A percentile compares a stretch with the other conserved stretches of the same genome.
These are phyloP conservation scores for Mycena rosella DNA, from an alignment of 768 basidiomycete genomes.

Conservation along the genomic window DNA sequence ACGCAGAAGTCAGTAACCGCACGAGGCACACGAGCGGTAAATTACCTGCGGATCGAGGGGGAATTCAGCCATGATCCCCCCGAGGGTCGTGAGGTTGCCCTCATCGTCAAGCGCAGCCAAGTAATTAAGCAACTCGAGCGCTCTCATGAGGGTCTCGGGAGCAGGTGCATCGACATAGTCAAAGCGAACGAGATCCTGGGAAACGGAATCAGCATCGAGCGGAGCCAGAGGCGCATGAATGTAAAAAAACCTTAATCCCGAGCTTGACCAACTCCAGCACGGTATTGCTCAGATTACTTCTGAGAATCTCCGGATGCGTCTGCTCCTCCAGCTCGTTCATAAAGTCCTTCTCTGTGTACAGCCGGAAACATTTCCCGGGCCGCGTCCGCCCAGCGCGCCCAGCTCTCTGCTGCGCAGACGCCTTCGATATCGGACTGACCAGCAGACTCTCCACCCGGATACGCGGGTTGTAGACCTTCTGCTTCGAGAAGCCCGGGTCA, in stretches of 20 bases:
- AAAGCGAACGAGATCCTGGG: constrained; percentile 85
- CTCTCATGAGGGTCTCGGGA: constrained; percentile 97
- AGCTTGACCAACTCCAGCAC: constrained; percentile 95
- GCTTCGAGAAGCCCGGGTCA: constrained; percentile 97
- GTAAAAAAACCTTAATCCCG: constrained; percentile 80
- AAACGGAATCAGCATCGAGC: neutral
- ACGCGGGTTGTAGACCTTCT: constrained; percentile 98
- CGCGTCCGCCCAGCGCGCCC: constrained; percentile 96
- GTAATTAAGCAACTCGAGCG: constrained; percentile 93
- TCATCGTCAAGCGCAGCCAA: constrained; percentile 95
- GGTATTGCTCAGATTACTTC: constrained; percentile 93
- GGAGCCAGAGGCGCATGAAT: neutral
- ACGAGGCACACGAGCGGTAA: neutral
- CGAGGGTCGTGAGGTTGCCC: constrained; percentile 88
- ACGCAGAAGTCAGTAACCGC: constrained; percentile 10
- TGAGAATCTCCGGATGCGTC: constrained; percentile 95
- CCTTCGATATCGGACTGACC: constrained; percentile 96
- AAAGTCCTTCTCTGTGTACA: constrained; percentile 98
- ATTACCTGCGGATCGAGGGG: constrained; percentile 96
- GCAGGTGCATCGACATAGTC: constrained; percentile 95
- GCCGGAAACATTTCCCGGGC: constrained; percentile 96
- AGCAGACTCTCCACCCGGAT: constrained; percentile 95
- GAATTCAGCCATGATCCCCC: constrained; percentile 96
- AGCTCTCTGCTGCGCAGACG: constrained; percentile 94
- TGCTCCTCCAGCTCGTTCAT: constrained; percentile 97